phyloP scores from a whole-genome alignment of 106 monocot species.

The Acorus gramineus region DNA sequence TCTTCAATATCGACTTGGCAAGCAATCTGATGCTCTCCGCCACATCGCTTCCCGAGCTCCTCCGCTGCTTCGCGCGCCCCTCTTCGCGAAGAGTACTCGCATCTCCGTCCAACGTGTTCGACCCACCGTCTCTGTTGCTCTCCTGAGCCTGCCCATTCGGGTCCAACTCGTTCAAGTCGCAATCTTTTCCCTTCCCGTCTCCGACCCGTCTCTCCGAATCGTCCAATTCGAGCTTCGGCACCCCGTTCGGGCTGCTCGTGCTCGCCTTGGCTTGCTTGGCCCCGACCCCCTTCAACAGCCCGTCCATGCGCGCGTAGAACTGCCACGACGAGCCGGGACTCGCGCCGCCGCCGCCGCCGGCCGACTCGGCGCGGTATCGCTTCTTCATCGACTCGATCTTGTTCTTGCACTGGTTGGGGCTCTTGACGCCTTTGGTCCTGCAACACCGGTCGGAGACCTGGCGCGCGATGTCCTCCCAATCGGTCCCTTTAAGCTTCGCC shows the following conservation, averaged over 20 bases:
- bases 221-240: no score
- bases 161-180: conserved; percentile 6
- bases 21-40: conserved; percentile 54
- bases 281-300: conserved; percentile 30
- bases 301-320: conserved; percentile 46
- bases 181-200: no score
- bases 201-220: no score
- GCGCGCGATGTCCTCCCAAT: conserved; percentile 69
- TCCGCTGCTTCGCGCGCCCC: conserved; percentile 19
- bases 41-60: conserved; percentile 14
- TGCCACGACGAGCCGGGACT: conserved; percentile 43
- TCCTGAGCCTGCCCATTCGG: conserved; percentile 11
- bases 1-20: conserved; percentile 49
- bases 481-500: conserved; percentile 74
- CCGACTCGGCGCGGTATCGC: conserved; percentile 57
- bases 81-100: background rate
- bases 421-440: conserved; percentile 32
- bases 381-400: conserved; percentile 96
- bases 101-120: conserved; percentile 24
- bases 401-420: conserved; percentile 88
- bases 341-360: background rate
- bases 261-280: conserved; percentile 7
- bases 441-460: conserved; percentile 39
- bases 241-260: background rate
- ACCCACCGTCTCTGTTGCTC: conserved; percentile 23